A percentile compares a stretch with the other conserved stretches of the same genome.
Conservation (phyloP, 768 basidiomycete genomes). For the Rhodosporidiobolus odoratus region DNA sequence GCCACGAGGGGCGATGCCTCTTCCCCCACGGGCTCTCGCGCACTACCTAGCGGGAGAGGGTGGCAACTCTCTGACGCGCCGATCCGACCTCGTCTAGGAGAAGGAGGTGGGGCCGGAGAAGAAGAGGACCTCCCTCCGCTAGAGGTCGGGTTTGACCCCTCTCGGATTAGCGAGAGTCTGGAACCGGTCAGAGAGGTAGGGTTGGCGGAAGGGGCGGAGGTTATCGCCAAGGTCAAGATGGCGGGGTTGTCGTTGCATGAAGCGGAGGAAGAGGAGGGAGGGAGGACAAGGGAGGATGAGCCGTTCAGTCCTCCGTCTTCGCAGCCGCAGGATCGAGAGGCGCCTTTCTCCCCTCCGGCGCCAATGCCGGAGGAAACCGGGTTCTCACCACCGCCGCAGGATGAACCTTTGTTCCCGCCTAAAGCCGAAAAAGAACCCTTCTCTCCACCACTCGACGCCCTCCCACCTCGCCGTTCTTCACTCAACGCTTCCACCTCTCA, state of each 20-base stretch:
- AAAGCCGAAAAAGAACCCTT: neutral
- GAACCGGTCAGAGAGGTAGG: neutral
- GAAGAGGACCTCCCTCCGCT: neutral
- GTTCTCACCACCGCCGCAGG: neutral
- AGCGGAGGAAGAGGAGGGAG: neutral
- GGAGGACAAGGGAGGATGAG: neutral
- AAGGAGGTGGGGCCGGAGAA: neutral
- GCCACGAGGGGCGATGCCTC: neutral
- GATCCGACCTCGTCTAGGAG: neutral
- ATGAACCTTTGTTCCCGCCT: neutral
- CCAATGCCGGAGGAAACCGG: no score
- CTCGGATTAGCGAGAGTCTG: neutral
- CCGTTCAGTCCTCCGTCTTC: neutral
- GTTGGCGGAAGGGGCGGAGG: neutral
- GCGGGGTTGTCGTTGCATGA: neutral
- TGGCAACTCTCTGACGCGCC: conserved; percentile 14
- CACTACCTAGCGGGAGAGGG: neutral
- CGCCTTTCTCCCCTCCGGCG: neutral
- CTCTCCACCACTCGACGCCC: neutral
- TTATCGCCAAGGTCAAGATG: neutral
- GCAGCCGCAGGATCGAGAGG: neutral
- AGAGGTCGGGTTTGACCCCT: neutral
- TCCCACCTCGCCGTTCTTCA: neutral
- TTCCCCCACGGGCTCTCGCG: neutral
- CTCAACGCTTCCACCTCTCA: neutral